A percentile compares a stretch with the other conserved stretches of the same genome.
Evolutionary conservation across 805 yeast genomes (phyloP).

Genomic region (Metschnikowia anglica): DNA sequence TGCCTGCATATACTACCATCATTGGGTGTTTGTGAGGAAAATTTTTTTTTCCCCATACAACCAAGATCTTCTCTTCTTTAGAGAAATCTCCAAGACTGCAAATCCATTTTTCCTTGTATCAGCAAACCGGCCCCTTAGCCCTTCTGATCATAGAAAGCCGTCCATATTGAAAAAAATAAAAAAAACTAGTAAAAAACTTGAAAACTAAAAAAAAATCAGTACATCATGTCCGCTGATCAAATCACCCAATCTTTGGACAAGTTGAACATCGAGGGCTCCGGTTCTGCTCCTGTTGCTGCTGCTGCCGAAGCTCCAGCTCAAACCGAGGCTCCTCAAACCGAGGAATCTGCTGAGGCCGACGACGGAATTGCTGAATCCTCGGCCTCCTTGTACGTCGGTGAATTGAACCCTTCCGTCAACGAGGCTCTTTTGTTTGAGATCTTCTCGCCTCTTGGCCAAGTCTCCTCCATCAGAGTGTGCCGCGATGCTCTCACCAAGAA

Average conservation of each 20-base stretch:
- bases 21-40: slow-evolving; percentile 15
- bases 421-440: slow-evolving; percentile 94
- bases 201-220: slow-evolving; percentile 15
- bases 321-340: slow-evolving; percentile 25
- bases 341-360: slow-evolving; percentile 30
- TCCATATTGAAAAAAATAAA: slow-evolving; percentile 15
- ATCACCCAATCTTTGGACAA: slow-evolving; percentile 48
- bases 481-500: slow-evolving; percentile 97
- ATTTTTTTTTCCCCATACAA: slow-evolving; percentile 17
- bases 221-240: slow-evolving; percentile 39
- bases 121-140: slow-evolving; percentile 11
- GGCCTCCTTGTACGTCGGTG: slow-evolving; percentile 96
- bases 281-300: slow-evolving; percentile 23
- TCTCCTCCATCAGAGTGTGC: slow-evolving; percentile 95
- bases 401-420: slow-evolving; percentile 85
- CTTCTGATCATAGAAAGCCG: slow-evolving; percentile 13
- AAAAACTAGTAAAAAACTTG: slow-evolving; percentile 11
- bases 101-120: slow-evolving; percentile 12
- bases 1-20: slow-evolving; percentile 7
- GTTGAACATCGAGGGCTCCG: slow-evolving; percentile 42
- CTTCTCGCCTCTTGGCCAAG: slow-evolving; percentile 93
- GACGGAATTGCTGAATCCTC: slow-evolving; percentile 51
- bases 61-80: slow-evolving; percentile 10
- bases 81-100: slow-evolving; percentile 21
- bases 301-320: no score